Base-by-base conservation (phyloP, 306 rosid species). In the Sindora glabra region DNA sequence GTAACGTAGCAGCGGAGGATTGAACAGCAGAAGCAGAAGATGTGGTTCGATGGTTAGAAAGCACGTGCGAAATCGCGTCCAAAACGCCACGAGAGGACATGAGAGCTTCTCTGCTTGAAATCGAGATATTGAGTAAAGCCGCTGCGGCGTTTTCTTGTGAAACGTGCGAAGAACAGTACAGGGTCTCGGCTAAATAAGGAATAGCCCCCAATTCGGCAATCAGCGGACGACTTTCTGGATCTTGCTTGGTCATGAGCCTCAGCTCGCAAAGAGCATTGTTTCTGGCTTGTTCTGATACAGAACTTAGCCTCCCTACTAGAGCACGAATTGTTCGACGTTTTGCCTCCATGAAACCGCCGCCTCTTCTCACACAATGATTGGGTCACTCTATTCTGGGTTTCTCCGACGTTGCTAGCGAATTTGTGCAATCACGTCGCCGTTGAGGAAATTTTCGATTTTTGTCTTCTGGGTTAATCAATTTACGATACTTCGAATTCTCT, bases 91-190 rank as follows among this genome's bases (percentile, higher is more conserved):
- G 96, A 17, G 95, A 83, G 59, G 89, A 74, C 59, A 92, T 78
- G 42, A 92, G 70, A 5, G 77, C 45, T 8, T 81, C 77, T 27
- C 81, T 89, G 21, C 64, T 67, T 33, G 95, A 64, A 27, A 92
- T 92, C 0, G 99, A 92, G 52, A 92, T 76, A 73, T 92, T 92
- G 26, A 92, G 81, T 8, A 92, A 86, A 0, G 96, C 79, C 8
- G 96, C 95, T 2, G 99, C 84, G 30, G 99, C 99, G 86, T 89
- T 79, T 5, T 87, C 95, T 38, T 92, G 99, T 0, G 82, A 52
- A 25, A 54, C 32, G 69, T 73, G 83, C 0, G 96, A 80, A 7
- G 85, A 52, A 1, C 95, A 77, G n/a, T 72, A 83, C 15, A 92
- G 95, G 13, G 85, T 68, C 34, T 92, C 96, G 0, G 90, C 74